Evolutionary conservation across 2,329 filamentous ascomycete species (phyloP).

Genomic region (Botrytis squamosa): DNA sequence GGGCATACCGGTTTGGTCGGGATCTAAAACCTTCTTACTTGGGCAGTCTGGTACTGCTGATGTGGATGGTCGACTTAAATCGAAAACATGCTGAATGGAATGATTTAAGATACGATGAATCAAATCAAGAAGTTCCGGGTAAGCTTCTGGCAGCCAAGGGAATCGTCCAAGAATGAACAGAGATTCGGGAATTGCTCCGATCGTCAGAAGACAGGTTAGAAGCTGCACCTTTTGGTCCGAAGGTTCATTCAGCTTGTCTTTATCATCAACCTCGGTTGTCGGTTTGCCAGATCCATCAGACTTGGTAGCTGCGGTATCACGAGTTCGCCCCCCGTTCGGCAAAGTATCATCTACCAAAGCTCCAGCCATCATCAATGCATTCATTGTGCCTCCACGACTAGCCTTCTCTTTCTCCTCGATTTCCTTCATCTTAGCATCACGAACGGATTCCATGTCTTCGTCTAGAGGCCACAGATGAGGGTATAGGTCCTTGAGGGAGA

Average conservation of each 20-base stretch:
- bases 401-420: conserved; percentile 74
- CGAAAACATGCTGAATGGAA: conserved; percentile 74
- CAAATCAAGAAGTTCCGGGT: conserved; percentile 75
- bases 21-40: conserved; percentile 50
- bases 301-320: conserved; percentile 55
- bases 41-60: conserved; percentile 47
- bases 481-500: conserved; percentile 87
- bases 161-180: conserved; percentile 90
- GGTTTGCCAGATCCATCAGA: conserved; percentile 47
- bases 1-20: conserved; percentile 64
- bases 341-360: conserved; percentile 80
- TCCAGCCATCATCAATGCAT: conserved; percentile 84
- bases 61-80: conserved; percentile 37
- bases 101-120: conserved; percentile 84
- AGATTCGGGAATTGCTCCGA: conserved; percentile 89
- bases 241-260: conserved; percentile 63
- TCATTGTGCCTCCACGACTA: conserved; percentile 66
- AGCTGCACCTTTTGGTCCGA: conserved; percentile 85
- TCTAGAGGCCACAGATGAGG: conserved; percentile 87
- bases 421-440: conserved; percentile 68
- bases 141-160: conserved; percentile 85
- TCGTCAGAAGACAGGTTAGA: conserved; percentile 80
- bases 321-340: conserved; percentile 45
- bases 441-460: conserved; percentile 74
- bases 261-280: conserved; percentile 47